Evolutionary conservation across 139 green algal genomes (phyloP).

Genomic region (Desmodesmus armatus): DNA sequence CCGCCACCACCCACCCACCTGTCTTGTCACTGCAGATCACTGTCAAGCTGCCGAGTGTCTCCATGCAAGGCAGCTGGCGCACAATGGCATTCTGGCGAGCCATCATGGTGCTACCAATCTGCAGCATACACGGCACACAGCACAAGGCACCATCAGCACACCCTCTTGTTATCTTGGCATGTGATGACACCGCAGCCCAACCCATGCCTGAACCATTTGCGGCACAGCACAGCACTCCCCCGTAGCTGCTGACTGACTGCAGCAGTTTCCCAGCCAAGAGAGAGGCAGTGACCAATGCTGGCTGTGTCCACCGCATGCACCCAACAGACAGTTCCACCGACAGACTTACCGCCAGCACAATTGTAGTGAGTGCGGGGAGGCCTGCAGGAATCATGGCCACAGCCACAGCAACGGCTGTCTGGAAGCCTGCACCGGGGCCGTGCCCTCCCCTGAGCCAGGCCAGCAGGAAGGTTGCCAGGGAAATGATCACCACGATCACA

Average conservation of each 20-base stretch:
- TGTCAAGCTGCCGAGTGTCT: slow-evolving; percentile 64
- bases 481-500: slow-evolving; percentile 50
- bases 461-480: slow-evolving; percentile 55
- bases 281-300: no score
- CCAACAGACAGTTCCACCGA: no score
- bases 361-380: slow-evolving; percentile 62
- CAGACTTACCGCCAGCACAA: slow-evolving; percentile 59
- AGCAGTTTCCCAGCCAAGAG: no score
- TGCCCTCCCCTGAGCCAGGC: slow-evolving; percentile 28
- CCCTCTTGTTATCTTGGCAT: no score
- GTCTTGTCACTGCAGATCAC: slow-evolving; percentile 68
- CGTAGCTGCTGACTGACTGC: no score
- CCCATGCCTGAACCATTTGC: no score
- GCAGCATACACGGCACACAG: no score
- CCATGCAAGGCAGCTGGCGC: slow-evolving; percentile 49
- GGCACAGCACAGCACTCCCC: no score
- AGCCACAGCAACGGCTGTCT: slow-evolving; percentile 57
- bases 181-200: no score
- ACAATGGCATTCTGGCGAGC: slow-evolving; percentile 58
- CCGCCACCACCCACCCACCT: no score
- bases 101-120: slow-evolving; percentile 55
- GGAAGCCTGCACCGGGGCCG: background rate
- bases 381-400: slow-evolving; percentile 63
- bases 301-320: no score
- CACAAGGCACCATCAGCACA: no score